Conservation (phyloP, 257 asterid species). For the Capsicum baccatum region DNA sequence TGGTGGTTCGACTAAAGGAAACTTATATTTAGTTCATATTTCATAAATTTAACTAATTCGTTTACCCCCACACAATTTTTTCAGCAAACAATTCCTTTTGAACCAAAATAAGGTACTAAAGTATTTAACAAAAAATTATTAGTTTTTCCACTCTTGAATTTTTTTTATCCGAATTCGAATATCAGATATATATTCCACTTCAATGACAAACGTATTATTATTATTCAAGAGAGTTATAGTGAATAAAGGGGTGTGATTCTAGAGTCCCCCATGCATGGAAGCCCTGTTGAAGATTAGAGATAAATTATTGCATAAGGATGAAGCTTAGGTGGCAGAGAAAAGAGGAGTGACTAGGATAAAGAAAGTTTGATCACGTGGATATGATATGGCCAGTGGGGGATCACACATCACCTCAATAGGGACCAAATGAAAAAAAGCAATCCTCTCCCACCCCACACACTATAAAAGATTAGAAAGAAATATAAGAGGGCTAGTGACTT, state of each 20-base stretch:
- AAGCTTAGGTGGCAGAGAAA: neutral
- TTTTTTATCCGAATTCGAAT: neutral
- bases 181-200: neutral
- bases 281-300: neutral
- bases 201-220: neutral
- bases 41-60: too few relatives aligned
- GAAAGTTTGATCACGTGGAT: neutral
- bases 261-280: neutral
- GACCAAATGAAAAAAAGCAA: neutral
- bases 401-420: neutral
- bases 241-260: constrained; percentile 4
- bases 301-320: too few relatives aligned
- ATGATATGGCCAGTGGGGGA: neutral
- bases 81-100: too few relatives aligned
- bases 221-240: neutral
- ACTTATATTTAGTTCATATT: too few relatives aligned
- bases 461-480: neutral
- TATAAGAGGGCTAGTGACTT: neutral
- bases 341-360: neutral
- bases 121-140: too few relatives aligned
- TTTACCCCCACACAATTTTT: too few relatives aligned
- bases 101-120: too few relatives aligned
- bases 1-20: too few relatives aligned
- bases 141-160: neutral
- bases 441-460: neutral